Evolutionary conservation across 352 stramenopile species (phyloP).

Genomic region (Phytophthora hibernalis): DNA sequence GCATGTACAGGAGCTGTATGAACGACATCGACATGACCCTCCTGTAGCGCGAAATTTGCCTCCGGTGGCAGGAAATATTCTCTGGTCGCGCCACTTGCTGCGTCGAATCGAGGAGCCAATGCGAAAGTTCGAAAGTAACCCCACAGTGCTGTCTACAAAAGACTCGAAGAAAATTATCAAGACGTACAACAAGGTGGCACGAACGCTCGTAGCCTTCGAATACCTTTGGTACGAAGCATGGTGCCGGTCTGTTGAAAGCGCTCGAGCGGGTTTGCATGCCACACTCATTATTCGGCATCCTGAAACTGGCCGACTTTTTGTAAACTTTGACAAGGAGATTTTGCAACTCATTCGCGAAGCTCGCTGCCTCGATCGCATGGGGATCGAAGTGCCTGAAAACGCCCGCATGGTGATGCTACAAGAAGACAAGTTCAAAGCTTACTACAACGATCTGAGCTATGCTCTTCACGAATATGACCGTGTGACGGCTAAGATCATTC

Average conservation of each 20-base stretch:
- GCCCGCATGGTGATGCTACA: conserved; percentile 87
- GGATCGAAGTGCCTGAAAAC: conserved; percentile 84
- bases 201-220: conserved; percentile 91
- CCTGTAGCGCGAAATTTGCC: conserved; percentile 83
- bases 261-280: conserved; percentile 76
- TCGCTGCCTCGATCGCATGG: conserved; percentile 85
- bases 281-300: conserved; percentile 89
- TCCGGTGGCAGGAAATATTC: conserved; percentile 87
- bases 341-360: conserved; percentile 88
- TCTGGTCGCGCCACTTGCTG: conserved; percentile 86
- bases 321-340: conserved; percentile 92
- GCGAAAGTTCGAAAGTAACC: conserved; percentile 88
- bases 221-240: conserved; percentile 92
- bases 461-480: conserved; percentile 85
- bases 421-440: conserved; percentile 89
- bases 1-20: conserved; percentile 87
- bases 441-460: conserved; percentile 87
- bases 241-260: conserved; percentile 81
- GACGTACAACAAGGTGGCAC: conserved; percentile 91
- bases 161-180: conserved; percentile 93
- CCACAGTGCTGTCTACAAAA: conserved; percentile 84
- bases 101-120: conserved; percentile 91
- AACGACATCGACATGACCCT: conserved; percentile 86
- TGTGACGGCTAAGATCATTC: conserved; percentile 78
- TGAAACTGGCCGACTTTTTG: conserved; percentile 73